Conservation (phyloP, 2,329 filamentous ascomycete species). For the Arthrobotrys sinensis region DNA sequence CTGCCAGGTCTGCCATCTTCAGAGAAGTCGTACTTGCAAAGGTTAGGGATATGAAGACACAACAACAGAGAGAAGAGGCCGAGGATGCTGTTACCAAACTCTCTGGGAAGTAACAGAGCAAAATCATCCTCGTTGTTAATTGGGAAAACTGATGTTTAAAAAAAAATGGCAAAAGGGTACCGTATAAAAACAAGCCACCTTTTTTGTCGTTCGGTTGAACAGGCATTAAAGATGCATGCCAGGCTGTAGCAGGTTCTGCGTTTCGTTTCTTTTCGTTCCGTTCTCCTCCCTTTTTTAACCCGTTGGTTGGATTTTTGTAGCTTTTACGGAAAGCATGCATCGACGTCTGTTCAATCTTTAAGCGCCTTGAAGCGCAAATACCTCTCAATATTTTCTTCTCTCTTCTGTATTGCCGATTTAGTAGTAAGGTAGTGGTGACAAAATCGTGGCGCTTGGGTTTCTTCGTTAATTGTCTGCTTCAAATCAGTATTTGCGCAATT, state of each 20-base stretch:
- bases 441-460: conserved; percentile 50
- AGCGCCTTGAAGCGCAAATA: conserved; percentile 5
- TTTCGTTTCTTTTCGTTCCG: conserved; percentile 40
- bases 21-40: conserved; percentile 94
- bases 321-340: conserved; percentile 52
- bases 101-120: conserved; percentile 34
- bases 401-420: conserved; percentile 17
- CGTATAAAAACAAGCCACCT: conserved; percentile 8
- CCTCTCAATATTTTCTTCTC: conserved; percentile 1
- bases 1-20: conserved; percentile 78
- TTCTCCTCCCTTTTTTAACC: conserved; percentile 5
- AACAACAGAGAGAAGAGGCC: conserved; percentile 79
- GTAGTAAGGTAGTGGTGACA: conserved; percentile 35
- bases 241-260: conserved; percentile 59
- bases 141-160: conserved; percentile 7
- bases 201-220: conserved; percentile 33
- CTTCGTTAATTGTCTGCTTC: conserved; percentile 10
- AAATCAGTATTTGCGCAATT: conserved; percentile 24
- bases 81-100: conserved; percentile 68
- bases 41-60: conserved; percentile 90
- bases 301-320: conserved; percentile 47
- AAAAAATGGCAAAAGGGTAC: conserved; percentile 33
- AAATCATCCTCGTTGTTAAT: not conserved
- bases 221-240: conserved; percentile 46
- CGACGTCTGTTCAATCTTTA: conserved; percentile 57